These are phyloP conservation scores for Euphorbia pulcherrima DNA, from an alignment of 345 rosid genomes.

Conservation along the genomic window DNA sequence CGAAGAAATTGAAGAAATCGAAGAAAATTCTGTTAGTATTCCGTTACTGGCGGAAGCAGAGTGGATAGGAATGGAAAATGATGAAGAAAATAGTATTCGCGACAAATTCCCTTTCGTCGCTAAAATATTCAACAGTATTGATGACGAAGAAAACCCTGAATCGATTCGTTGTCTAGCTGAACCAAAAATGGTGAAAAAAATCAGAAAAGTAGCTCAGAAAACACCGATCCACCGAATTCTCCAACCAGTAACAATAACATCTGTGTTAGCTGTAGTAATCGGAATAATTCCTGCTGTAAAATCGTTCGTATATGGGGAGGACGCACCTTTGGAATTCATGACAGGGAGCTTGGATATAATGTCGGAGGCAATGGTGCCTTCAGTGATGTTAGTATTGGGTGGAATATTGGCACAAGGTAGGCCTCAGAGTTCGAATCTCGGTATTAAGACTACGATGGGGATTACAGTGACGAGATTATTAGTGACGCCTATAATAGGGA, in stretches of 20 bases:
- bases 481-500: conserved; percentile 73
- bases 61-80: conserved; percentile 33
- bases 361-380: conserved; percentile 84
- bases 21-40: not conserved
- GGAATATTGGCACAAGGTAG: conserved; percentile 95
- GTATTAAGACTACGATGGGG: conserved; percentile 68
- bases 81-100: conserved; percentile 23
- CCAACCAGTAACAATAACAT: conserved; percentile 89
- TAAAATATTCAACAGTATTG: conserved; percentile 20
- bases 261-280: conserved; percentile 61
- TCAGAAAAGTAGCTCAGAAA: conserved; percentile 74
- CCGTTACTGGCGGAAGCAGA: conserved; percentile 44
- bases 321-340: conserved; percentile 80
- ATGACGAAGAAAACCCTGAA: conserved; percentile 40
- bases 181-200: conserved; percentile 78
- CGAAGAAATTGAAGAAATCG: not conserved
- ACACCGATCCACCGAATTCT: conserved; percentile 80
- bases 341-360: conserved; percentile 78
- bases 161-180: conserved; percentile 69
- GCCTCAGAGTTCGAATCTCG: conserved; percentile 70
- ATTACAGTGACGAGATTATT: conserved; percentile 67
- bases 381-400: conserved; percentile 89
- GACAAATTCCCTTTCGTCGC: conserved; percentile 39
- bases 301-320: conserved; percentile 52
- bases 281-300: conserved; percentile 75